phyloP scores from a whole-genome alignment of 139 green algal genomes.

The Deuterostichococcus epilithicus region DNA sequence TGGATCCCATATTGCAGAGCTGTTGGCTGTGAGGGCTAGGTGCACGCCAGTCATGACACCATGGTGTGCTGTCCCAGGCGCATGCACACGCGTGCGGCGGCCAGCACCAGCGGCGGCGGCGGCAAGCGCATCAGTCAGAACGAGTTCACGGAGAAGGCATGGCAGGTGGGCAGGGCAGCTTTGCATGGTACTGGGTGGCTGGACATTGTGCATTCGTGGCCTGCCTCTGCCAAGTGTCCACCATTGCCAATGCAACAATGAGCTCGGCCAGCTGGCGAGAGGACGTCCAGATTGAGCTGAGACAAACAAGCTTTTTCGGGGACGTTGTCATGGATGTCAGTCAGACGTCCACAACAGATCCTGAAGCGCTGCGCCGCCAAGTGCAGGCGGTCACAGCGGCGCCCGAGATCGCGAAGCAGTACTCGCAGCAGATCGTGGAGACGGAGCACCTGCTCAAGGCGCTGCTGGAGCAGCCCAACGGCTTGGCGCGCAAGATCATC shows the following conservation, averaged over 20 bases:
- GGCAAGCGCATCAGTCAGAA: conserved; percentile 79
- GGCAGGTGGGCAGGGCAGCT: too few species aligned
- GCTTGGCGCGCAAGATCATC: conserved; percentile 79
- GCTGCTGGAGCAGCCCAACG: conserved; percentile 94
- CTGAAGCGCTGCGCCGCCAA: too few species aligned
- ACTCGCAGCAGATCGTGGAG: conserved; percentile 91
- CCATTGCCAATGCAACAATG: too few species aligned
- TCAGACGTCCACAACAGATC: background rate
- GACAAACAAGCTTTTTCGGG: too few species aligned
- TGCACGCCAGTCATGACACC: too few species aligned
- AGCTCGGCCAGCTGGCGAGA: too few species aligned
- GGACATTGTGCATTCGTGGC: conserved; percentile 17
- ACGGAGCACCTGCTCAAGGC: conserved; percentile 96
- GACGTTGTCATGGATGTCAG: too few species aligned
- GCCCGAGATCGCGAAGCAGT: conserved; percentile 78
- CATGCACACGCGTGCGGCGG: background rate
- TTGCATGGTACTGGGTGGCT: background rate
- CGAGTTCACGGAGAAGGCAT: conserved; percentile 95
- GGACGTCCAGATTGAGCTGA: too few species aligned
- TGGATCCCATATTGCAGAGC: too few species aligned
- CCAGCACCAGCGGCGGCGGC: conserved; percentile 16
- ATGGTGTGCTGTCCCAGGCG: too few species aligned
- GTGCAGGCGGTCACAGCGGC: conserved; percentile 82
- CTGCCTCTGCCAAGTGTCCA: too few species aligned
- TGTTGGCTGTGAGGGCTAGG: too few species aligned